Evolutionary conservation across 768 basidiomycete species (phyloP).

Genomic region (Naganishia randhawae): DNA sequence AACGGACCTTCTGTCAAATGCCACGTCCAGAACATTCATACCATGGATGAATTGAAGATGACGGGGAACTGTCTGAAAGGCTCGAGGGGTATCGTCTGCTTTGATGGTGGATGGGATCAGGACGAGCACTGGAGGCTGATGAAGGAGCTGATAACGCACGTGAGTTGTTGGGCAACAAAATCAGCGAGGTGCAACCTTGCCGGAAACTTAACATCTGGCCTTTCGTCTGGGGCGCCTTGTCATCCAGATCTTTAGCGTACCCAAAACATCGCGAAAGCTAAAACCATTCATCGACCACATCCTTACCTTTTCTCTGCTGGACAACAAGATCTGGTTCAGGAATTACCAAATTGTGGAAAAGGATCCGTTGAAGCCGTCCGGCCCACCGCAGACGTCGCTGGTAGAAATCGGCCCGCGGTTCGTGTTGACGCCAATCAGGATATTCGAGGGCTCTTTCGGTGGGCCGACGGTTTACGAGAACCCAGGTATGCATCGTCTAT

Average conservation of each 20-base stretch:
- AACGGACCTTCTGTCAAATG: conserved; percentile 96
- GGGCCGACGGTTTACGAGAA: conserved; percentile 95
- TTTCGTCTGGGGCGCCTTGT: too few species aligned
- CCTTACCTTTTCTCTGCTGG: conserved; percentile 89
- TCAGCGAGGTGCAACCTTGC: too few species aligned
- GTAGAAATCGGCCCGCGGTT: conserved; percentile 97
- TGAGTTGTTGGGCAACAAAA: too few species aligned
- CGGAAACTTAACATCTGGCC: too few species aligned
- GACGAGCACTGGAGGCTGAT: conserved; percentile 78
- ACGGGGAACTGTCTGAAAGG: conserved; percentile 98
- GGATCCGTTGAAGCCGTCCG: conserved; percentile 81
- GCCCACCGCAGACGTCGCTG: conserved; percentile 77
- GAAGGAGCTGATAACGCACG: conserved; percentile 67
- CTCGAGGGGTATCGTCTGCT: conserved; percentile 83
- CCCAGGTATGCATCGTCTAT: conserved; percentile 61
- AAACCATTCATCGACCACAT: conserved; percentile 99
- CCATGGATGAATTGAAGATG: conserved; percentile 99
- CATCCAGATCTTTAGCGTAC: conserved; percentile 88
- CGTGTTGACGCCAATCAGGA: conserved; percentile 92
- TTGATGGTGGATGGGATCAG: conserved; percentile 78
- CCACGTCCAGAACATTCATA: conserved; percentile 97
- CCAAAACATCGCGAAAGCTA: conserved; percentile 77
- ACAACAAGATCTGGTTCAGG: conserved; percentile 97
- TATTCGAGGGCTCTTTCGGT: conserved; percentile 95
- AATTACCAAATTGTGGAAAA: conserved; percentile 99